phyloP scores from a whole-genome alignment of 345 rosid species.

The Syzygium aqueum region DNA sequence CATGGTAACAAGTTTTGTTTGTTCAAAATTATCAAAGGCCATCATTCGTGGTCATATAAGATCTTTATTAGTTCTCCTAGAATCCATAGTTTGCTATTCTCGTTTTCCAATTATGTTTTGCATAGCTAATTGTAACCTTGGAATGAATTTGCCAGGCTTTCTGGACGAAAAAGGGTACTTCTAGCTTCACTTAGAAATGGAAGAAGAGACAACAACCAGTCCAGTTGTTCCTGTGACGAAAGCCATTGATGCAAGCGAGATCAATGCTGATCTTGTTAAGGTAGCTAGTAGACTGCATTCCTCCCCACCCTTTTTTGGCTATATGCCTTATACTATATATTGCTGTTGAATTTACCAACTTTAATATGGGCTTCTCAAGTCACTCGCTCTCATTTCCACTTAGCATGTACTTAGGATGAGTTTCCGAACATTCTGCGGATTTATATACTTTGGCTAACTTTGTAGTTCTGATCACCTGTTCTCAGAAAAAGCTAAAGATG shows the following conservation, averaged over 20 bases:
- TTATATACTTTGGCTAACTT: not conserved
- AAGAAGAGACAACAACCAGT: slow-evolving; percentile 35
- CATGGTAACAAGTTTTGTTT: not conserved
- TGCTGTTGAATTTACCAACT: not conserved
- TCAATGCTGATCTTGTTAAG: slow-evolving; percentile 34
- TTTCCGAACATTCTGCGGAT: not conserved
- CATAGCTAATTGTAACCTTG: not conserved
- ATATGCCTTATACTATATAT: not conserved
- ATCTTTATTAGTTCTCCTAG: not conserved
- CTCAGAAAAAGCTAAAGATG: not conserved
- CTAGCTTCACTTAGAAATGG: slow-evolving; percentile 32
- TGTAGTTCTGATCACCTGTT: not conserved
- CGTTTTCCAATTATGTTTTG: not conserved
- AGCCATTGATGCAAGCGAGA: slow-evolving; percentile 22
- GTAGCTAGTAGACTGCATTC: slow-evolving; percentile 14
- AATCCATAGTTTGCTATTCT: not conserved
- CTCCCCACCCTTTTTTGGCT: not conserved
- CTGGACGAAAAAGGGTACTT: not conserved
- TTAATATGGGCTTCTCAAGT: not conserved
- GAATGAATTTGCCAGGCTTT: not conserved
- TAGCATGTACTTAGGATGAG: not conserved
- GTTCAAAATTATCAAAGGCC: not conserved
- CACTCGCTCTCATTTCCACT: not conserved
- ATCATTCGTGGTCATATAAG: not conserved
- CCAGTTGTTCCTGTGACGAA: slow-evolving; percentile 51